phyloP scores from a whole-genome alignment of 257 asterid species.

The Craterostigma plantagineum region DNA sequence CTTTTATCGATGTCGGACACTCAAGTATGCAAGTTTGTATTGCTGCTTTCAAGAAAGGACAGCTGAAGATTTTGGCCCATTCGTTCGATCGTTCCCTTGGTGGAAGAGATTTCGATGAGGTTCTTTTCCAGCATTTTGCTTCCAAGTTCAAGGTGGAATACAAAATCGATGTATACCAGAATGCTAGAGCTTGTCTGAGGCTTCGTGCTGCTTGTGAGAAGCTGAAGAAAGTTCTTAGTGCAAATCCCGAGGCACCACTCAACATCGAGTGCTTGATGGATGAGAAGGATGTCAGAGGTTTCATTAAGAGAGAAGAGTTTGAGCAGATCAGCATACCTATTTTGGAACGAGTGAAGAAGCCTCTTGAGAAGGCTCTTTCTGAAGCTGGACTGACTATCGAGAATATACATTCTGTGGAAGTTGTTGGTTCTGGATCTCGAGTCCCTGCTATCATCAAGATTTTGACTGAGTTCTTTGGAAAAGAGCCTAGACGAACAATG shows the following conservation, averaged over 20 bases:
- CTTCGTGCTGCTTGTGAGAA: constrained; percentile 89
- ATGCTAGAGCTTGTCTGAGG: constrained; percentile 84
- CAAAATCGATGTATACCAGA: constrained; percentile 78
- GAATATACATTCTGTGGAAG: constrained; percentile 64
- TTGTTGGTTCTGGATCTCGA: constrained; percentile 89
- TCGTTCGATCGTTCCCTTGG: constrained; percentile 81
- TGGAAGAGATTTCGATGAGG: constrained; percentile 94
- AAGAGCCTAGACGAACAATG: constrained; percentile 95
- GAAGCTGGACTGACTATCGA: constrained; percentile 62
- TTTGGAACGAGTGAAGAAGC: constrained; percentile 80
- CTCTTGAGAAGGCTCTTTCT: constrained; percentile 77
- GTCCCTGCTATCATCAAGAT: constrained; percentile 78
- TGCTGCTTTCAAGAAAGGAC: constrained; percentile 91
- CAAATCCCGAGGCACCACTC: constrained; percentile 85
- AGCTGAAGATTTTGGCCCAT: constrained; percentile 76
- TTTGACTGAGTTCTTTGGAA: constrained; percentile 70
- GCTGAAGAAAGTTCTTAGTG: constrained; percentile 81
- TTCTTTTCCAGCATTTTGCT: constrained; percentile 73
- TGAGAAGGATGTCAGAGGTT: constrained; percentile 85
- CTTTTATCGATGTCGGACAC: constrained; percentile 80
- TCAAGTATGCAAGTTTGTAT: constrained; percentile 88
- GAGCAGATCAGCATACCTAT: constrained; percentile 74
- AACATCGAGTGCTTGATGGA: constrained; percentile 92
- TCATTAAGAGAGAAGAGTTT: constrained; percentile 81
- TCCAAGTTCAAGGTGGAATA: constrained; percentile 81